Conservation (phyloP, 768 basidiomycete species). For the Rhizopogon vulgaris region DNA sequence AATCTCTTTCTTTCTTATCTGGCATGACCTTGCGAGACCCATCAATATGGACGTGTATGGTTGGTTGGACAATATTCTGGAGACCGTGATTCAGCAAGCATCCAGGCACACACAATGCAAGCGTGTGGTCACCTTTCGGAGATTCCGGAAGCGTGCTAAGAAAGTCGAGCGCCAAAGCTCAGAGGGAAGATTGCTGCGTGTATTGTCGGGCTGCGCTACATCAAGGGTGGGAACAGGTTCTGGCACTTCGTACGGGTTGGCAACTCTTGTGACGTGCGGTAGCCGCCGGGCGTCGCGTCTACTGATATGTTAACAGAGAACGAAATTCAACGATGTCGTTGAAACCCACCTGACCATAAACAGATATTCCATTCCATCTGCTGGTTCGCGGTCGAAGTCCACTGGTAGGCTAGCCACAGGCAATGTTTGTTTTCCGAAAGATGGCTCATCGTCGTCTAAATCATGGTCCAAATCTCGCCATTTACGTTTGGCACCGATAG, state of each 20-base stretch:
- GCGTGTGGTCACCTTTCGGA: constrained; percentile 42
- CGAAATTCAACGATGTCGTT: neutral
- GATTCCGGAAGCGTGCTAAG: constrained; percentile 54
- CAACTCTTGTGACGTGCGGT: constrained; percentile 58
- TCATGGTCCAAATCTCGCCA: constrained; percentile 37
- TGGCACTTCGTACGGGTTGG: constrained; percentile 58
- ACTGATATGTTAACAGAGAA: constrained; percentile 8
- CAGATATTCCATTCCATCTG: constrained; percentile 74
- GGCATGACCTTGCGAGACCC: constrained; percentile 42
- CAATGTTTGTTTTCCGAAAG: constrained; percentile 63
- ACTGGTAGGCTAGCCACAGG: constrained; percentile 78
- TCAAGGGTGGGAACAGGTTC: constrained; percentile 7
- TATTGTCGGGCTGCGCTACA: constrained; percentile 21
- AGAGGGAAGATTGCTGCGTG: constrained; percentile 41
- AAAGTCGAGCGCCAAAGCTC: constrained; percentile 61
- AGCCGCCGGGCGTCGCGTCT: constrained; percentile 69
- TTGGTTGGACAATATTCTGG: constrained; percentile 65
- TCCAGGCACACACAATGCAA: neutral
- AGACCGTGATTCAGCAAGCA: constrained; percentile 5
- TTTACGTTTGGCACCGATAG: constrained; percentile 47
- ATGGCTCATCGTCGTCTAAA: constrained; percentile 55
- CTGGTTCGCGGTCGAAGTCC: constrained; percentile 58
- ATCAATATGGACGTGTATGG: constrained; percentile 28
- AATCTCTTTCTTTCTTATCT: constrained; percentile 64
- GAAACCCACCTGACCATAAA: constrained; percentile 67